These are phyloP conservation scores for Paecilomyces niveus DNA, from an alignment of 2,329 filamentous ascomycete species.

Conservation along the genomic window DNA sequence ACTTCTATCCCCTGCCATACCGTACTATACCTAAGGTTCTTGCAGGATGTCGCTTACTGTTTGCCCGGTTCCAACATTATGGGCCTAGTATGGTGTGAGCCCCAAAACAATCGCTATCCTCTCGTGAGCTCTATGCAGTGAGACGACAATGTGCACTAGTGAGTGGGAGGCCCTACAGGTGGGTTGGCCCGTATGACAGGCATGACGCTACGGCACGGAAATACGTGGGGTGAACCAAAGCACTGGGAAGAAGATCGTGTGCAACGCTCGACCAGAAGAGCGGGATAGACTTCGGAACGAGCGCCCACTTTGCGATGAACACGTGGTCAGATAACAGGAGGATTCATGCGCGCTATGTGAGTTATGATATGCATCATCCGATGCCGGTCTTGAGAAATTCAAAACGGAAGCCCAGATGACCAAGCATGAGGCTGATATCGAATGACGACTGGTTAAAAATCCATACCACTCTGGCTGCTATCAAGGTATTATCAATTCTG, in stretches of 20 bases:
- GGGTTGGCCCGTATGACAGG: neutral
- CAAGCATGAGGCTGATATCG: neutral
- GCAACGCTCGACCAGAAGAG: neutral
- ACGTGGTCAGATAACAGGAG: neutral
- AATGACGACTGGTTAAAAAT: neutral
- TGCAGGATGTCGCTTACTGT: neutral
- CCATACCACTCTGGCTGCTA: neutral
- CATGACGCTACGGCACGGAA: neutral
- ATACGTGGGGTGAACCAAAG: neutral
- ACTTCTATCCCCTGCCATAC: neutral
- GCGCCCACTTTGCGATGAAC: neutral
- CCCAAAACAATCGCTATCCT: neutral
- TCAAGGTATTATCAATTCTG: neutral
- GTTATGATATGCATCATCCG: neutral
- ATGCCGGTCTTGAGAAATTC: neutral
- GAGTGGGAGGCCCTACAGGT: neutral
- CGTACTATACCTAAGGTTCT: neutral
- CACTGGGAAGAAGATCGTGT: neutral
- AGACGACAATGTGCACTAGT: neutral
- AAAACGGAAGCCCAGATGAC: neutral
- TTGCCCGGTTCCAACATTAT: neutral
- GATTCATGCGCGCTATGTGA: neutral
- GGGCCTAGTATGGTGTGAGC: neutral
- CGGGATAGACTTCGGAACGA: neutral
- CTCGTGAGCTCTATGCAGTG: neutral